These are phyloP conservation scores for Mycena floridula DNA, from an alignment of 768 basidiomycete genomes.

Conservation along the genomic window DNA sequence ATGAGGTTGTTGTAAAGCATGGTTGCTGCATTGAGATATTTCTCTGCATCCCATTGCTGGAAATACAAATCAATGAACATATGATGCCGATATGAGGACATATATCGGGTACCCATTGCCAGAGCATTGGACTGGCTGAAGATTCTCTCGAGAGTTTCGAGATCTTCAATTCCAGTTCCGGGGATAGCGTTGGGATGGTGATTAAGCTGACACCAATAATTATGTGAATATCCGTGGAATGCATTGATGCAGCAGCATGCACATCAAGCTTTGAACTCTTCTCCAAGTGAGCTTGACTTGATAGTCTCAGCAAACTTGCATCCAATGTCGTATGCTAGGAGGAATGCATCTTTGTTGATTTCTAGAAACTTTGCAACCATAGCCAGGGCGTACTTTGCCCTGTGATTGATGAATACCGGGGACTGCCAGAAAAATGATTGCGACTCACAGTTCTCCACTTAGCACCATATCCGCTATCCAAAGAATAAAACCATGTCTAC, in stretches of 20 bases:
- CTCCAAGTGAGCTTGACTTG: conserved; percentile 2
- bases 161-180: conserved; percentile 27
- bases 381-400: conserved; percentile 7
- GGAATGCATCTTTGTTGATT: conserved; percentile 2
- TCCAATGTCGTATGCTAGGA: conserved; percentile 14
- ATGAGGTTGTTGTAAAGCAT: conserved; percentile 35
- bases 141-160: conserved; percentile 23
- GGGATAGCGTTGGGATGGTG: conserved; percentile 23
- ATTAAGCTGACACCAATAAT: conserved; percentile 22
- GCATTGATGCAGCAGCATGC: conserved; percentile 9
- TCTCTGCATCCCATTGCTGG: conserved; percentile 24
- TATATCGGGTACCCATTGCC: conserved; percentile 18
- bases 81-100: conserved; percentile 18
- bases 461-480: conserved; percentile 14
- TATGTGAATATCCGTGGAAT: conserved; percentile 30
- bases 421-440: conserved; percentile 4
- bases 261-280: not conserved
- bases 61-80: conserved; percentile 25
- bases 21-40: conserved; percentile 22
- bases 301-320: conserved; percentile 9
- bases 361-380: conserved; percentile 8
- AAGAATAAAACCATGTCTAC: conserved; percentile 14
- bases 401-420: not conserved
- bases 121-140: conserved; percentile 25
- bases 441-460: conserved; percentile 19